Conservation (phyloP, 2,329 filamentous ascomycete species). For the Raffaelea albimanens region DNA sequence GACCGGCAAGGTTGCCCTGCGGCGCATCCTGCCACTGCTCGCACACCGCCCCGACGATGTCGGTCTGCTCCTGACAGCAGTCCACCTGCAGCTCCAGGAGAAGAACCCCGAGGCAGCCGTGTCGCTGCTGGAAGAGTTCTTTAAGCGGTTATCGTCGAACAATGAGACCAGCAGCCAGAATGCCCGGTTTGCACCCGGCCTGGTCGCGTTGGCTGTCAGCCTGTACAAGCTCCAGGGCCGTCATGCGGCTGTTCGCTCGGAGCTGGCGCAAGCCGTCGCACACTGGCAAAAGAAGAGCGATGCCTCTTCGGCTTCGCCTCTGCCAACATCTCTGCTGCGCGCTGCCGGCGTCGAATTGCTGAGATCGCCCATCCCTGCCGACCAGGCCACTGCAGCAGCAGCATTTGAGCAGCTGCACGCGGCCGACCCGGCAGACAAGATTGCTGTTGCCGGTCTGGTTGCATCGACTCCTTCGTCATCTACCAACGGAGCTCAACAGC, state of each 20-base stretch:
- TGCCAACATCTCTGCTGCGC: constrained; percentile 57
- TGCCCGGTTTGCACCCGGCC: constrained; percentile 71
- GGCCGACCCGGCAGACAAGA: constrained; percentile 55
- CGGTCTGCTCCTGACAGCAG: constrained; percentile 67
- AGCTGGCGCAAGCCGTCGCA: constrained; percentile 68
- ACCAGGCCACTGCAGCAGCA: constrained; percentile 62
- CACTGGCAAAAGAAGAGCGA: constrained; percentile 60
- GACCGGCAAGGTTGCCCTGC: constrained; percentile 58
- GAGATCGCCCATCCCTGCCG: constrained; percentile 59
- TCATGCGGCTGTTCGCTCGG: constrained; percentile 58
- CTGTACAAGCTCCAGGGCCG: constrained; percentile 72
- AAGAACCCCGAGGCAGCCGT: constrained; percentile 71
- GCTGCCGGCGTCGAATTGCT: constrained; percentile 79
- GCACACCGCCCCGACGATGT: constrained; percentile 71
- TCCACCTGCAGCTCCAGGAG: constrained; percentile 70
- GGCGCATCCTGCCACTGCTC: constrained; percentile 57
- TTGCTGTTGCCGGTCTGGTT: constrained; percentile 73
- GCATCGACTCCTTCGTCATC: constrained; percentile 52
- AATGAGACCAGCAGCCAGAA: constrained; percentile 25
- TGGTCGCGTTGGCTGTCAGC: constrained; percentile 71
- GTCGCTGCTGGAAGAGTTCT: constrained; percentile 64
- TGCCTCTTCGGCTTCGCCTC: constrained; percentile 1
- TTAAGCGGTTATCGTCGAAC: constrained; percentile 59
- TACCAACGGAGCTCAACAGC: constrained; percentile 29
- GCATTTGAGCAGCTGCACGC: constrained; percentile 67